Evolutionary conservation across 257 asterid genomes (phyloP).

Genomic region (Solanum pinnatisectum): DNA sequence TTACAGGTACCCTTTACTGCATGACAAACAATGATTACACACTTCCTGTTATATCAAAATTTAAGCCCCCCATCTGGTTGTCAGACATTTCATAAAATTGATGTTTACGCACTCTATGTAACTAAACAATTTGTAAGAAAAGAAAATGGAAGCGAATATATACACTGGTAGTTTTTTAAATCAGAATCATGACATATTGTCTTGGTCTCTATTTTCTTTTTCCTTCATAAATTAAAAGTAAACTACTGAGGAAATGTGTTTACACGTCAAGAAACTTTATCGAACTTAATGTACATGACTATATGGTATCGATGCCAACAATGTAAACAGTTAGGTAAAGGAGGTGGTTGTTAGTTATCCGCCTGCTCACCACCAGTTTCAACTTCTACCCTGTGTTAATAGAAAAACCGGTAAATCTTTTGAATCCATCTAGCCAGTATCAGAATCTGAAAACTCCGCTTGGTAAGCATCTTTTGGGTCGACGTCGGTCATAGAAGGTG

Average conservation of each 20-base stretch:
- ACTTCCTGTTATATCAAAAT: not conserved
- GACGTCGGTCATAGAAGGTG: slow-evolving; percentile 65
- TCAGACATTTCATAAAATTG: not conserved
- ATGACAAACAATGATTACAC: not conserved
- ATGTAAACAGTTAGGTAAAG: not conserved
- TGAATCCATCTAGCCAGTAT: slow-evolving; percentile 33
- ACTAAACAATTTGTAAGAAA: not conserved
- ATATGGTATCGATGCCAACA: not conserved
- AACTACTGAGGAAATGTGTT: not conserved
- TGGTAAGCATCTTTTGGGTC: slow-evolving; percentile 61
- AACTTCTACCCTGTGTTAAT: not conserved
- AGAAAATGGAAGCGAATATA: not conserved
- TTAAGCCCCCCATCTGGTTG: not conserved
- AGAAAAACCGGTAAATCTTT: not conserved
- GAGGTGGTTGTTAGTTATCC: not conserved
- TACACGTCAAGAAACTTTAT: not conserved
- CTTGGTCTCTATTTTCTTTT: not conserved
- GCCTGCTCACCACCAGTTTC: not conserved
- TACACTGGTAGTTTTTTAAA: not conserved
- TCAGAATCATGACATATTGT: not conserved
- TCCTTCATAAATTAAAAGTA: not conserved
- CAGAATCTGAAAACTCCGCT: slow-evolving; percentile 55
- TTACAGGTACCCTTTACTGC: not conserved
- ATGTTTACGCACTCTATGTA: not conserved
- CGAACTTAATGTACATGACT: not conserved